A percentile compares a stretch with the other conserved stretches of the same genome.
These are phyloP conservation scores for Ascoidea asiatica DNA, from an alignment of 805 yeast genomes.

Conservation along the genomic window DNA sequence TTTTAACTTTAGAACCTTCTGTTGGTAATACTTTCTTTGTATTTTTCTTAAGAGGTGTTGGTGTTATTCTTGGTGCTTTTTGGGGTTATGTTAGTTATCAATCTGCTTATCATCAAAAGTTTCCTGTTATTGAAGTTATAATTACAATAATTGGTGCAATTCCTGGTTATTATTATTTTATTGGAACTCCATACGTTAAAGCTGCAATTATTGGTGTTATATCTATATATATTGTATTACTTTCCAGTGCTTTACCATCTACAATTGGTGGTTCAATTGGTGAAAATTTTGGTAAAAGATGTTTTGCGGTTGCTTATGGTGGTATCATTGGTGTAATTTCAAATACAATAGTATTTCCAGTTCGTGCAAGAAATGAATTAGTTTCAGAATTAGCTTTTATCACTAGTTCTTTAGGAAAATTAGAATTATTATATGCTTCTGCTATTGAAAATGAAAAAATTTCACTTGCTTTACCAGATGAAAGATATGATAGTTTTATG, in stretches of 20 bases:
- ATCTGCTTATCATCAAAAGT: conserved; percentile 26
- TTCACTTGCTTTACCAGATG: conserved; percentile 16
- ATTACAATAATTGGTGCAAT: conserved; percentile 28
- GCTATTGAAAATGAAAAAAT: conserved; percentile 25
- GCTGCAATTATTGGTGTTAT: conserved; percentile 37
- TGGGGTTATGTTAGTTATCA: conserved; percentile 36
- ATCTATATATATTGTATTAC: conserved; percentile 30
- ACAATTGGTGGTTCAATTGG: conserved; percentile 25
- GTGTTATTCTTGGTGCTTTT: conserved; percentile 31
- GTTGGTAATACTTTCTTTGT: conserved; percentile 37
- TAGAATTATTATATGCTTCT: conserved; percentile 24
- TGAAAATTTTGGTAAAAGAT: conserved; percentile 33
- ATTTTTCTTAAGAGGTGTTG: conserved; percentile 31
- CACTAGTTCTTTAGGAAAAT: conserved; percentile 24
- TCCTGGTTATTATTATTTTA: conserved; percentile 30
- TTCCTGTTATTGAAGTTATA: conserved; percentile 28
- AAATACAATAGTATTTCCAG: conserved; percentile 31
- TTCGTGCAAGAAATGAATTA: conserved; percentile 31
- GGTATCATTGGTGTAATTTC: conserved; percentile 32
- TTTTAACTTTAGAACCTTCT: conserved; percentile 33
- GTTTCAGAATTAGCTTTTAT: conserved; percentile 26
- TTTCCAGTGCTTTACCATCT: conserved; percentile 29
- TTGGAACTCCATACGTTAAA: conserved; percentile 34
- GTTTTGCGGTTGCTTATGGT: conserved; percentile 36
- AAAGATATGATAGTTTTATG: conserved; percentile 19